These are phyloP conservation scores for Xanthoconium purpureum DNA, from an alignment of 768 basidiomycete genomes.

Conservation along the genomic window DNA sequence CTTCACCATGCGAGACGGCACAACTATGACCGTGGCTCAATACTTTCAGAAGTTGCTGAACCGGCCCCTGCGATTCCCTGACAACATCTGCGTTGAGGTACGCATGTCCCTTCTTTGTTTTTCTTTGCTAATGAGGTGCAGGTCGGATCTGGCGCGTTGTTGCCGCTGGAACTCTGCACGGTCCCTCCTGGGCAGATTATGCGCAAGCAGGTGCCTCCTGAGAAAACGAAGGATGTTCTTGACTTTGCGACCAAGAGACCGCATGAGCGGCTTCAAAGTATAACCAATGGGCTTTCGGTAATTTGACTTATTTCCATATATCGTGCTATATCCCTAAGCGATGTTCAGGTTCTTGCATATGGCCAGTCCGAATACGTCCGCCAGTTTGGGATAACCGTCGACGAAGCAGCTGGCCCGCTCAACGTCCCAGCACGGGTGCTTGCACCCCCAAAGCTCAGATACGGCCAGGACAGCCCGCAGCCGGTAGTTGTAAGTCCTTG, in stretches of 20 bases:
- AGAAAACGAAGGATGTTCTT: constrained; percentile 61
- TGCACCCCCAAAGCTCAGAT: constrained; percentile 60
- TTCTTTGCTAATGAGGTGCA: constrained; percentile 32
- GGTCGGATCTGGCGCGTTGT: constrained; percentile 59
- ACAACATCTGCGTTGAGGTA: constrained; percentile 69
- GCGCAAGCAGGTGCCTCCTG: constrained; percentile 66
- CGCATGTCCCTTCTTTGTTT: constrained; percentile 10
- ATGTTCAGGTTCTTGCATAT: constrained; percentile 54
- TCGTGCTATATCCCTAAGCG: background rate
- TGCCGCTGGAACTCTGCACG: constrained; percentile 65
- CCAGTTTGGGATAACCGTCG: constrained; percentile 69
- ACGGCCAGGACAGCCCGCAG: constrained; percentile 56
- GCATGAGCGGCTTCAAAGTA: constrained; percentile 51
- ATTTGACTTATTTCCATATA: background rate
- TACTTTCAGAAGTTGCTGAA: constrained; percentile 59
- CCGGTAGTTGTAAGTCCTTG: constrained; percentile 49
- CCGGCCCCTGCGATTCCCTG: constrained; percentile 53
- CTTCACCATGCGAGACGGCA: constrained; percentile 60
- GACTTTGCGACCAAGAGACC: constrained; percentile 69
- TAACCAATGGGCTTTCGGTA: constrained; percentile 53
- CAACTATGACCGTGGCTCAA: constrained; percentile 52
- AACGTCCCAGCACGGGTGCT: constrained; percentile 61
- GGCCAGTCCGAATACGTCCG: constrained; percentile 73
- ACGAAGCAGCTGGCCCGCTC: constrained; percentile 48
- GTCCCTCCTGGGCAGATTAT: constrained; percentile 68